Evolutionary conservation across 78 protist genomes (phyloP).

Genomic region (Ministeria vibrans): DNA sequence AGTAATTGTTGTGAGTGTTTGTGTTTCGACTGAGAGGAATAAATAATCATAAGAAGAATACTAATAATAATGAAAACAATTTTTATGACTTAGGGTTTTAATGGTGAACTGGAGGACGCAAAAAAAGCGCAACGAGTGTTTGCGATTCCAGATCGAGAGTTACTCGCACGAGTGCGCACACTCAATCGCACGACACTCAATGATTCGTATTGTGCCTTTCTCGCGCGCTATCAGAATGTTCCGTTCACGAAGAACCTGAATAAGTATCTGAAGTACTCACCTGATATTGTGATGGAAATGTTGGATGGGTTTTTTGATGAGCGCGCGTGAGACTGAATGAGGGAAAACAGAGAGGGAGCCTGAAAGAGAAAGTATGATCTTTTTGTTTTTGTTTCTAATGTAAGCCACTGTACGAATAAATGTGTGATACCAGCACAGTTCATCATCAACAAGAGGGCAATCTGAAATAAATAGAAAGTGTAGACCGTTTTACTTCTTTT

Average conservation of each 20-base stretch:
- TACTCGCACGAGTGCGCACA: background rate
- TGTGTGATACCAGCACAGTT: no score
- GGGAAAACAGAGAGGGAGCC: no score
- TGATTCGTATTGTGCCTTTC: background rate
- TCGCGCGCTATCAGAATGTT: background rate
- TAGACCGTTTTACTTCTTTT: no score
- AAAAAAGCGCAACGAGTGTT: background rate
- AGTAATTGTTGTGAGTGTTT: background rate
- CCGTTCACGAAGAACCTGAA: background rate
- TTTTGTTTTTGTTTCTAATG: no score
- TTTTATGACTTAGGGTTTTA: background rate
- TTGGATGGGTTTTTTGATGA: background rate
- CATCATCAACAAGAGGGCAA: no score
- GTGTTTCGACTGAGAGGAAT: background rate
- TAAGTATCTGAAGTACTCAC: background rate
- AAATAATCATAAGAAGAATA: background rate
- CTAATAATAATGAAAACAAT: background rate
- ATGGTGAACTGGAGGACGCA: background rate
- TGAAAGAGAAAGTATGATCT: no score
- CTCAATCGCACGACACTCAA: background rate
- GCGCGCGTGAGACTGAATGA: background rate
- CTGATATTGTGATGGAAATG: background rate
- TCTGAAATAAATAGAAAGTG: no score
- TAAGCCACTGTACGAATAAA: no score
- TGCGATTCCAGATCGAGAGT: background rate